Conservation (phyloP, 768 basidiomycete genomes). For the Mycena leptocephala region DNA sequence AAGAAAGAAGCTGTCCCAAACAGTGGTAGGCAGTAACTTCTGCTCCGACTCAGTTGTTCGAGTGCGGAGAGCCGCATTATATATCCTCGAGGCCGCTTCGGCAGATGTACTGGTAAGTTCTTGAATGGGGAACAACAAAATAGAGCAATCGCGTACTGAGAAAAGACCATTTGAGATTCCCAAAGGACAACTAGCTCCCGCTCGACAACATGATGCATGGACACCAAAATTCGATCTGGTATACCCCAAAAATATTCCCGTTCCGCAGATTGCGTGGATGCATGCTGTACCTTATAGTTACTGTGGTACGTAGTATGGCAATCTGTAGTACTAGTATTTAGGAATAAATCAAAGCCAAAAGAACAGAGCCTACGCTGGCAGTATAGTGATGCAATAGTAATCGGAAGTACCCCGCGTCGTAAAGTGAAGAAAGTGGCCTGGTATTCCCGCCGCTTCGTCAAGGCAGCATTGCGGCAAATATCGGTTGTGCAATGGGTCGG, state of each 20-base stretch:
- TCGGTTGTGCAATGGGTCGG: background rate
- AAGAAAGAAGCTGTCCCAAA: background rate
- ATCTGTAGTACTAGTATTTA: background rate
- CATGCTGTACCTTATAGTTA: background rate
- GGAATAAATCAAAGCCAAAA: background rate
- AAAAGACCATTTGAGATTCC: conserved; percentile 8
- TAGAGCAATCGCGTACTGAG: background rate
- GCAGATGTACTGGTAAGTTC: background rate
- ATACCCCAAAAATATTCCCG: conserved; percentile 7
- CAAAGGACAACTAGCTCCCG: background rate
- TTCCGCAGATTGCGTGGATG: background rate
- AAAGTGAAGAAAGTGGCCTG: background rate
- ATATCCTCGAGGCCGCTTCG: background rate
- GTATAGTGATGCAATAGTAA: background rate
- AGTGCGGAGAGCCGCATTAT: conserved; percentile 5
- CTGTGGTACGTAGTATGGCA: conserved; percentile 12
- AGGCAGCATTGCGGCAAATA: background rate
- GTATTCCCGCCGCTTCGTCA: conserved; percentile 4
- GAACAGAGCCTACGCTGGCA: background rate
- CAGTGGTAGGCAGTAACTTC: background rate
- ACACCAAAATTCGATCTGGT: background rate
- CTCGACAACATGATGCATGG: conserved; percentile 9
- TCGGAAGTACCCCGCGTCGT: background rate
- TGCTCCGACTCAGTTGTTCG: background rate
- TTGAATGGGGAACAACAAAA: background rate